Evolutionary conservation across 2,329 filamentous ascomycete genomes (phyloP).

Genomic region (Cryphonectria radicalis): DNA sequence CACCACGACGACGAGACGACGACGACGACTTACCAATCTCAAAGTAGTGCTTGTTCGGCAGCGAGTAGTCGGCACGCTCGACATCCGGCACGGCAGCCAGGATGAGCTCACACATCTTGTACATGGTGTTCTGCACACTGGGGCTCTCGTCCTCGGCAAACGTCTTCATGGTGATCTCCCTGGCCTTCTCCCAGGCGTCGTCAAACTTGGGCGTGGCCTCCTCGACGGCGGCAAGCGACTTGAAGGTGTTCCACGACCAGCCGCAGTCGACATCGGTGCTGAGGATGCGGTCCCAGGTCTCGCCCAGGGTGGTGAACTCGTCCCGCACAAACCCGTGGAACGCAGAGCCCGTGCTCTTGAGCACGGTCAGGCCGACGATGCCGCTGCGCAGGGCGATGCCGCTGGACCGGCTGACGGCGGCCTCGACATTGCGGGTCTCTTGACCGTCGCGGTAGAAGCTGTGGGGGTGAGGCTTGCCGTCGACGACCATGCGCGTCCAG

Average conservation of each 20-base stretch:
- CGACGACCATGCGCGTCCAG: constrained; percentile 87
- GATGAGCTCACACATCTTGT: constrained; percentile 94
- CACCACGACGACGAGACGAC: not conserved
- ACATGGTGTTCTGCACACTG: constrained; percentile 97
- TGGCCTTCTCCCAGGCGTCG: constrained; percentile 75
- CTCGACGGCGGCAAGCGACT: constrained; percentile 68
- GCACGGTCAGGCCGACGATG: constrained; percentile 80
- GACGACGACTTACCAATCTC: constrained; percentile 74
- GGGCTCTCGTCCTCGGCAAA: constrained; percentile 91
- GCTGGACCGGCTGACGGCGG: constrained; percentile 65
- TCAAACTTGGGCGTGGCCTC: constrained; percentile 71
- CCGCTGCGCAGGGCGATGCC: constrained; percentile 78
- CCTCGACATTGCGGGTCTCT: constrained; percentile 85
- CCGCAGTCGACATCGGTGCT: constrained; percentile 87
- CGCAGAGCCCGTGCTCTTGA: constrained; percentile 95
- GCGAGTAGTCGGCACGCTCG: constrained; percentile 74
- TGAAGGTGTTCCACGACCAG: constrained; percentile 84
- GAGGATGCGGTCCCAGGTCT: constrained; percentile 94
- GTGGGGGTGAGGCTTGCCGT: constrained; percentile 91
- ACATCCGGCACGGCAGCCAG: constrained; percentile 74
- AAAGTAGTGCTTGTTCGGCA: constrained; percentile 99
- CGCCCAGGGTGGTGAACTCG: constrained; percentile 87
- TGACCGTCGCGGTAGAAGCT: constrained; percentile 89
- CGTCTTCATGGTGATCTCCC: constrained; percentile 83
- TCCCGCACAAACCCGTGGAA: constrained; percentile 95